Evolutionary conservation across 192 early-diverging fungal species (phyloP).

Genomic region (Linnemannia elongata): DNA sequence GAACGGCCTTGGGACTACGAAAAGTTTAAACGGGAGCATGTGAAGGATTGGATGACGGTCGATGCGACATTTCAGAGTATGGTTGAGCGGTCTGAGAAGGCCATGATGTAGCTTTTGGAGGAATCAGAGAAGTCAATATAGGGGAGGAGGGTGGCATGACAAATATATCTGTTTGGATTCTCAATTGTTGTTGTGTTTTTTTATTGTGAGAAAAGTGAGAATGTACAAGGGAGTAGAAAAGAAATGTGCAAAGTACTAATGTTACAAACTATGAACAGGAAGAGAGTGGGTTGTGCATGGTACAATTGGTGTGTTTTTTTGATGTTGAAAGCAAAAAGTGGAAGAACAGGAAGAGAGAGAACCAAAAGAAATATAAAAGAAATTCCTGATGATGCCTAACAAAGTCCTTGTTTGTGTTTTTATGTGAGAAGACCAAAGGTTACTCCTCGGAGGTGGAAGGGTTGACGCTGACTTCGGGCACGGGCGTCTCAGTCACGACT

Average conservation of each 20-base stretch:
- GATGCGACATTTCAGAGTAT: slow-evolving; percentile 25
- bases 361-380: slow-evolving; percentile 4
- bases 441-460: slow-evolving; percentile 8
- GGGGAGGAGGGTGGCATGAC: too few species aligned
- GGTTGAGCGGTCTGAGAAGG: slow-evolving; percentile 4
- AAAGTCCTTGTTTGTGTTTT: background rate
- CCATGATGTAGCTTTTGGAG: background rate
- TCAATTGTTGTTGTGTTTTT: background rate
- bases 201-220: background rate
- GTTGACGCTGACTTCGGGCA: slow-evolving; percentile 21
- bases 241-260: background rate
- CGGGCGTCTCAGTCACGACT: slow-evolving; percentile 37
- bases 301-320: slow-evolving; percentile 1
- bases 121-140: too few species aligned
- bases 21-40: slow-evolving; percentile 29
- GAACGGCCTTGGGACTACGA: slow-evolving; percentile 32
- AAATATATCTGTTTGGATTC: background rate
- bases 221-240: background rate
- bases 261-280: slow-evolving; percentile 1
- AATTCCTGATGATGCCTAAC: background rate
- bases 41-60: slow-evolving; percentile 17
- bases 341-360: background rate
- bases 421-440: background rate
- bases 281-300: background rate
- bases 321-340: background rate